These are phyloP conservation scores for Pholiota conissans DNA, from an alignment of 768 basidiomycete genomes.

Conservation along the genomic window DNA sequence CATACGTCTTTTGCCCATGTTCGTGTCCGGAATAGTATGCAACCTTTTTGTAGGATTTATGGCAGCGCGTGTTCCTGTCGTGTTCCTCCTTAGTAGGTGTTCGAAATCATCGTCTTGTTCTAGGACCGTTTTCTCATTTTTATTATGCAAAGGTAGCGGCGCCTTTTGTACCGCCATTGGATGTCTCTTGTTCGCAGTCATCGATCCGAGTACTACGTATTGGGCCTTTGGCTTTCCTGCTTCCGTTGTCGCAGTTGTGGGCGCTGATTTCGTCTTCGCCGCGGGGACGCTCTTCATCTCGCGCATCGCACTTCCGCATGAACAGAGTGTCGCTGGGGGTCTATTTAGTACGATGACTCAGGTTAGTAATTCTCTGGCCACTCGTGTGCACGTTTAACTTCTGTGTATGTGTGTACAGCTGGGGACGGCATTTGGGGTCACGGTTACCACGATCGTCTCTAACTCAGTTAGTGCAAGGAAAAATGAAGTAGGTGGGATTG, in stretches of 20 bases:
- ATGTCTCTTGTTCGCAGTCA: conserved; percentile 67
- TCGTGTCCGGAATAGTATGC: conserved; percentile 59
- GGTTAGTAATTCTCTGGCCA: not conserved
- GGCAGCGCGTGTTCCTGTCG: conserved; percentile 53
- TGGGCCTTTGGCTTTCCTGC: conserved; percentile 81
- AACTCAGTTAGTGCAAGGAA: not conserved
- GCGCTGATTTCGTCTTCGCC: conserved; percentile 79
- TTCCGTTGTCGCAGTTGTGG: conserved; percentile 62
- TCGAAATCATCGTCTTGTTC: not conserved
- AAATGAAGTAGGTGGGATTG: not conserved
- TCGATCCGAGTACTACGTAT: conserved; percentile 54
- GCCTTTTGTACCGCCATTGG: conserved; percentile 57
- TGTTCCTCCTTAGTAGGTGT: conserved; percentile 55
- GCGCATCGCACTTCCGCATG: conserved; percentile 61
- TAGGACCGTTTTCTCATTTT: not conserved
- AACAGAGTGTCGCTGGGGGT: conserved; percentile 76
- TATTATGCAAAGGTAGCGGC: conserved; percentile 41
- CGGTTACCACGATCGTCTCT: conserved; percentile 2
- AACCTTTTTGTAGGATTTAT: conserved; percentile 66
- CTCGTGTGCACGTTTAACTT: not conserved
- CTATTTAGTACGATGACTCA: conserved; percentile 6
- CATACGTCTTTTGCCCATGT: conserved; percentile 71
- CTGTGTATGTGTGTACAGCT: not conserved
- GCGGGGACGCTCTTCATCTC: conserved; percentile 78
- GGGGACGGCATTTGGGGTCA: conserved; percentile 1